A percentile compares a stretch with the other conserved stretches of the same genome.
Evolutionary conservation across 2,329 filamentous ascomycete species (phyloP).

Genomic region (Colletotrichum sidae): DNA sequence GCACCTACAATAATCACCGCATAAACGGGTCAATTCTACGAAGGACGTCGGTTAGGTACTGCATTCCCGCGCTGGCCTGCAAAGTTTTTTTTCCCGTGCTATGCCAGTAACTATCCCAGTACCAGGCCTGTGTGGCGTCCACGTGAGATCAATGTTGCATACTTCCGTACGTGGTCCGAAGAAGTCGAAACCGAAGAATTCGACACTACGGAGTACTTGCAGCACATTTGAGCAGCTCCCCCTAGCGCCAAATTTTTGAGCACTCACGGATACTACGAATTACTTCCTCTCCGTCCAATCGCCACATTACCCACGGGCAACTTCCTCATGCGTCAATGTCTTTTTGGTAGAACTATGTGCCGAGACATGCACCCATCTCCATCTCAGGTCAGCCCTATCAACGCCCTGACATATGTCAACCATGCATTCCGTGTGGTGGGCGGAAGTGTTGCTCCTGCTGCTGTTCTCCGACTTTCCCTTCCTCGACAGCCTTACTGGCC

Average conservation of each 20-base stretch:
- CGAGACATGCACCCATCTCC: slow-evolving; percentile 2
- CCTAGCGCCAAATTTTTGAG: too few relatives aligned
- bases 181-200: too few relatives aligned
- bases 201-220: too few relatives aligned
- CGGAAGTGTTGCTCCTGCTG: neutral
- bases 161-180: too few relatives aligned
- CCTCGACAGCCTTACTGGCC: slow-evolving; percentile 45
- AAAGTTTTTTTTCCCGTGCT: neutral
- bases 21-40: slow-evolving; percentile 14
- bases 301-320: neutral
- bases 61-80: slow-evolving; percentile 4
- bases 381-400: slow-evolving; percentile 2
- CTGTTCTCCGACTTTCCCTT: slow-evolving; percentile 19
- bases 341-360: neutral
- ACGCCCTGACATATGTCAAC: neutral
- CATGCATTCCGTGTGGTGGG: slow-evolving; percentile 8
- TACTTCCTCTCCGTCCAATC: too few relatives aligned
- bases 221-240: too few relatives aligned
- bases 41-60: slow-evolving; percentile 6
- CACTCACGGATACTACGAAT: too few relatives aligned
- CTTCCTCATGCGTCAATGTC: neutral
- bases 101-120: neutral
- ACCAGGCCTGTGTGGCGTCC: neutral
- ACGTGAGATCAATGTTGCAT: too few relatives aligned
- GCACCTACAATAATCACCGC: slow-evolving; percentile 8